Base-by-base conservation (phyloP, 495 filamentous ascomycete species). In the Aspergillus affinis region DNA sequence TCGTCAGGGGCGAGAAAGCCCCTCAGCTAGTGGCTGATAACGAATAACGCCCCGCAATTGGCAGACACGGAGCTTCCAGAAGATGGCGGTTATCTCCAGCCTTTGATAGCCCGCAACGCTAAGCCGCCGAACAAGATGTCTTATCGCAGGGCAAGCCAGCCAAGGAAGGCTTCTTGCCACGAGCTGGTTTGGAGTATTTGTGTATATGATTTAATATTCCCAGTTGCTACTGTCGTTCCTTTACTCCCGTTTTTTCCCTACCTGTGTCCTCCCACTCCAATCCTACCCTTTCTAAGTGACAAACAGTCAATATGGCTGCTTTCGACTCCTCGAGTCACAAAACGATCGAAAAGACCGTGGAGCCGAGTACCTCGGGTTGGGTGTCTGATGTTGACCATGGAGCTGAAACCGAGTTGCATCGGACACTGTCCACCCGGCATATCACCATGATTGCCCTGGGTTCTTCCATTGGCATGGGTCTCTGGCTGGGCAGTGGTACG, bases 371-470 rank as follows among this genome's bases (percentile, higher is more conserved):
- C 0, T 20, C 49, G 0, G 61, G 18, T 3, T 62, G 61, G 51
- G 12, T 49, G 0, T 17, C 20, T 26, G 48, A 59, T 7, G 51
- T 44, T 44, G 63, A 63, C 48, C 58, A 71, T 58, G 68, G 65
- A 8, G 63, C 68, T 18, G 70, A 71, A 10, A 66, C 66, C 17
- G 69, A 68, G 15, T 59, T 74, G 15, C 61, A 66, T n/a, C 64
- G 68, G 27, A 56, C 41, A n/a, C 56, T 75, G 27, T 66, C 67
- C 10, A 65, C 69, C 23, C 68, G 72, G 12, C 72, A 75, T 61
- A 41, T 75, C 30, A 67, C 64, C 46, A 72, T 75, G 70, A 69
- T 75, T 36, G 66, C 67, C 17, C 61, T 75, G 19, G 72, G 69
- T 2, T 71, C 68, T 0, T 69, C 70, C 15, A 72, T 75, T 57